These are phyloP conservation scores for Emergomyces orientalis DNA, from an alignment of 2,329 filamentous ascomycete species.

Conservation along the genomic window DNA sequence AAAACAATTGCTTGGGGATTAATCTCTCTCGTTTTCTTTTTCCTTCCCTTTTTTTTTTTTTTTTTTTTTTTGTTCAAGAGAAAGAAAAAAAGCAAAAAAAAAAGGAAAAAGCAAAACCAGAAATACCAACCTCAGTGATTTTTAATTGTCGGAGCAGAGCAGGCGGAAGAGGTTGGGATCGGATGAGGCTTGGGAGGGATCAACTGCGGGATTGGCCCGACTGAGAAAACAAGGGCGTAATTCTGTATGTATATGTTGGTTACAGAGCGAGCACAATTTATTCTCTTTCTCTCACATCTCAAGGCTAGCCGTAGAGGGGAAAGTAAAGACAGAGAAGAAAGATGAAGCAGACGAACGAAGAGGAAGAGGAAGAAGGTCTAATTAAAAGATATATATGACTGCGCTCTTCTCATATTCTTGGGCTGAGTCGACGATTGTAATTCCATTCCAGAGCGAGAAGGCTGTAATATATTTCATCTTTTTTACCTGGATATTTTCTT, in stretches of 20 bases:
- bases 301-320: too few relatives aligned
- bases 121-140: slow-evolving; percentile 18
- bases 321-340: neutral
- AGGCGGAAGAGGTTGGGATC: neutral
- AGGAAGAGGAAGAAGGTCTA: neutral
- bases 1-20: neutral
- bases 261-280: too few relatives aligned
- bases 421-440: neutral
- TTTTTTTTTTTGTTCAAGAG: too few relatives aligned
- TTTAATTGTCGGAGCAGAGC: slow-evolving; percentile 10
- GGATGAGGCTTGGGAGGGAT: slow-evolving; percentile 1
- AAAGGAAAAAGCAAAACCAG: neutral
- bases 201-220: neutral
- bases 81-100: neutral
- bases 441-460: neutral
- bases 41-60: neutral
- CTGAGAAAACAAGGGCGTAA: neutral
- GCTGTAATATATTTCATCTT: too few relatives aligned
- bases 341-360: neutral
- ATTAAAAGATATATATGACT: neutral
- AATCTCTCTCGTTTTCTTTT: neutral
- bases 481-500: neutral
- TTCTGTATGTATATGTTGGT: neutral
- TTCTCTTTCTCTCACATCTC: too few relatives aligned
- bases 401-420: neutral